Evolutionary conservation across 2,329 filamentous ascomycete species (phyloP).

Genomic region (Thielaviopsis euricoi): DNA sequence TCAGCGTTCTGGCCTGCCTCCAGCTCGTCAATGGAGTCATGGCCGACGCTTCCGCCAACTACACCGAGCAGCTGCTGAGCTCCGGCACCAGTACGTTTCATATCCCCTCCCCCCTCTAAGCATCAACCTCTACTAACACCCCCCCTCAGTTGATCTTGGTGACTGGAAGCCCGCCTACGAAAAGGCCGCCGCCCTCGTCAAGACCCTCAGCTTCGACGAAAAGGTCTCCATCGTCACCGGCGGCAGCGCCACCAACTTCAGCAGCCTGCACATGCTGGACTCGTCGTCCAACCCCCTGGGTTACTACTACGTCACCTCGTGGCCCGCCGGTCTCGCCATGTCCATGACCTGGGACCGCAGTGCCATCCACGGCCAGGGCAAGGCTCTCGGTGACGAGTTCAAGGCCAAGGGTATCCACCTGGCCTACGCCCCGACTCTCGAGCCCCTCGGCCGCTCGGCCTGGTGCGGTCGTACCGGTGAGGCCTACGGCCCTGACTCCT

Average conservation of each 20-base stretch:
- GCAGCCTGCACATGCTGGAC: slow-evolving; percentile 49
- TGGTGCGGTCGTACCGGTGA: slow-evolving; percentile 49
- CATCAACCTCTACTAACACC: neutral
- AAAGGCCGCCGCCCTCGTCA: slow-evolving; percentile 51
- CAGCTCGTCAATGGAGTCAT: slow-evolving; percentile 10
- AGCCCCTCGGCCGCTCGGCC: slow-evolving; percentile 26
- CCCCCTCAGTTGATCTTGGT: slow-evolving; percentile 14
- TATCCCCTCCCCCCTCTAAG: neutral
- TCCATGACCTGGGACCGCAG: slow-evolving; percentile 67
- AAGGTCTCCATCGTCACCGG: slow-evolving; percentile 70
- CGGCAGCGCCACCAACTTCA: slow-evolving; percentile 55
- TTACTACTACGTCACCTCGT: slow-evolving; percentile 57
- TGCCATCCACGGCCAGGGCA: slow-evolving; percentile 54
- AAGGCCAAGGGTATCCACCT: slow-evolving; percentile 57
- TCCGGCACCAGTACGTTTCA: slow-evolving; percentile 12
- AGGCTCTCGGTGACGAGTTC: slow-evolving; percentile 53
- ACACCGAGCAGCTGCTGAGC: slow-evolving; percentile 13
- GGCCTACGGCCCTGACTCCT: slow-evolving; percentile 46
- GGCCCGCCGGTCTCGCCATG: slow-evolving; percentile 63
- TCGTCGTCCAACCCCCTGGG: slow-evolving; percentile 34
- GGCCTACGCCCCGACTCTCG: slow-evolving; percentile 30
- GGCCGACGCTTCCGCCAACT: slow-evolving; percentile 13
- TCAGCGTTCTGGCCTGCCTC: slow-evolving; percentile 9
- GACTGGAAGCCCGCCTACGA: slow-evolving; percentile 52
- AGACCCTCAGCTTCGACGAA: slow-evolving; percentile 53